Percentiles rank a stretch among this genome's conserved stretches.
Conservation (phyloP, 2,329 filamentous ascomycete genomes). For the Beauveria bassiana region DNA sequence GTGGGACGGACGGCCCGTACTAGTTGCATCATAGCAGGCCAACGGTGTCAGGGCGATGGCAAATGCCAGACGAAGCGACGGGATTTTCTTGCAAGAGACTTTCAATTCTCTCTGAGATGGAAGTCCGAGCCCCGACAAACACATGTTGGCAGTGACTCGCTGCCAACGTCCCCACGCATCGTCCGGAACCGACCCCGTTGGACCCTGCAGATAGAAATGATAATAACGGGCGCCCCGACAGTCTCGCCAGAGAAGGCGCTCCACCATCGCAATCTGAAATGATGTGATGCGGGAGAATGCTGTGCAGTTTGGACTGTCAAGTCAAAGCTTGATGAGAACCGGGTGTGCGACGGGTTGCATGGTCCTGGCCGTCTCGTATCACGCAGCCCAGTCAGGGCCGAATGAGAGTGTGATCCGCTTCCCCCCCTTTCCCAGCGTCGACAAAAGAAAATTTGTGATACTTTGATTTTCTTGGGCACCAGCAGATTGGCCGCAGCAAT, state of each 20-base stretch:
- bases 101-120: neutral
- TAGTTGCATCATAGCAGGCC: conserved; percentile 1
- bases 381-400: neutral
- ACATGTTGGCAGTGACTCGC: neutral
- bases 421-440: neutral
- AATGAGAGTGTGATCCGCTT: neutral
- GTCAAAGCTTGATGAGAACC: neutral
- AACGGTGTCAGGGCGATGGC: neutral
- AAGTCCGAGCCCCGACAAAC: neutral
- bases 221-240: neutral
- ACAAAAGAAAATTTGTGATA: neutral
- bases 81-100: neutral
- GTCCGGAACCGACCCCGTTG: neutral
- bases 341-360: conserved; percentile 5
- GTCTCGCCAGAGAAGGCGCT: neutral
- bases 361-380: neutral
- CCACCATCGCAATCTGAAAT: neutral
- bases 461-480: neutral
- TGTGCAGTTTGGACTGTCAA: neutral
- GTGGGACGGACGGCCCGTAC: conserved; percentile 2
- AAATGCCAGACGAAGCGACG: neutral
- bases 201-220: conserved; percentile 1
- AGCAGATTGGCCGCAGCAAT: neutral
- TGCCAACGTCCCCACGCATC: neutral
- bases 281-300: neutral